phyloP scores from a whole-genome alignment of 164 flowering plant species.

The Hamamelis virginiana region DNA sequence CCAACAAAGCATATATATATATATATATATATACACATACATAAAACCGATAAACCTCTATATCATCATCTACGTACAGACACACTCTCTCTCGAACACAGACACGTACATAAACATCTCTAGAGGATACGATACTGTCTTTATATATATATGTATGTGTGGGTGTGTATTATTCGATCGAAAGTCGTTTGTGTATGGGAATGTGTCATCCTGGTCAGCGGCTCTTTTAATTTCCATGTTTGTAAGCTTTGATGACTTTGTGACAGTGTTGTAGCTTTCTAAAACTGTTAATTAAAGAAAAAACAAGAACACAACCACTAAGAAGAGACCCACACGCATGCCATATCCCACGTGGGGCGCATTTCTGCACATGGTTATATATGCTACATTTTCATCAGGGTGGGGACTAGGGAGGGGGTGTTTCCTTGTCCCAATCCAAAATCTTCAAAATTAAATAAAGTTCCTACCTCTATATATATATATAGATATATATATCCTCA shows the following conservation, averaged over 20 bases:
- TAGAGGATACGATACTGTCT: no score
- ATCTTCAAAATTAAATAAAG: no score
- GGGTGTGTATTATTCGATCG: not conserved
- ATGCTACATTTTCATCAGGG: conserved; percentile 19
- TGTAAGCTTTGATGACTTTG: not conserved
- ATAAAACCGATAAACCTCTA: no score
- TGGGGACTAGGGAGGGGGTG: not conserved
- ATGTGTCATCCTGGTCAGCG: not conserved
- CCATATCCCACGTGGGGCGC: conserved; percentile 39
- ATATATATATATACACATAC: no score
- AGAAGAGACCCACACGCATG: conserved; percentile 36
- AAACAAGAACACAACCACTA: conserved; percentile 9
- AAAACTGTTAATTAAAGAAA: conserved; percentile 1
- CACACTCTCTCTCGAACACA: no score
- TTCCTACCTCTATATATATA: no score
- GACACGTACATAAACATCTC: no score
- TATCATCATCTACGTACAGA: no score
- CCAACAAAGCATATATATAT: no score
- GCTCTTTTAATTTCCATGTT: not conserved
- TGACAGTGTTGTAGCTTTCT: conserved; percentile 6
- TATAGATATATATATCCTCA: no score
- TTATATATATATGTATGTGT: no score
- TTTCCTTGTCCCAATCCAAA: conserved; percentile 7
- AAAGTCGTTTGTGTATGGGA: conserved; percentile 21
- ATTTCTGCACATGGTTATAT: conserved; percentile 30